Percentiles rank a stretch among this genome's conserved stretches.
phyloP scores from a whole-genome alignment of 2,329 filamentous ascomycete genomes.

The Ceratocystiopsis sp. region DNA sequence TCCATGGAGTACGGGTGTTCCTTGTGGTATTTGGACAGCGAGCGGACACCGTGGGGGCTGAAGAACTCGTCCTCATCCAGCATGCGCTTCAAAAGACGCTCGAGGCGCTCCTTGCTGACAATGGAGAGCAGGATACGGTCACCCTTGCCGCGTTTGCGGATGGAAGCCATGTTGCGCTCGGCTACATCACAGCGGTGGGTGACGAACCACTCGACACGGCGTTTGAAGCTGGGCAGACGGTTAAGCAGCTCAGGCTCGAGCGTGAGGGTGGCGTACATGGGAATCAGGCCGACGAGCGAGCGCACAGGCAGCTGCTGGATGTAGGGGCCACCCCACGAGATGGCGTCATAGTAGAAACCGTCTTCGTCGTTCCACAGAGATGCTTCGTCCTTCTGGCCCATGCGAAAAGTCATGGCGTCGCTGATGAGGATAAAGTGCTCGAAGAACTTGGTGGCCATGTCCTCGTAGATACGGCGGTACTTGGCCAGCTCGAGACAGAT shows the following conservation, averaged over 20 bases:
- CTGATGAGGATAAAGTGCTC: constrained; percentile 97
- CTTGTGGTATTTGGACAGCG: constrained; percentile 80
- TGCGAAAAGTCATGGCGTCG: constrained; percentile 84
- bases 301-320: constrained; percentile 83
- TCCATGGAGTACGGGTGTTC: constrained; percentile 88
- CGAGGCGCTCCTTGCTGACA: constrained; percentile 81
- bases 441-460: constrained; percentile 96
- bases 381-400: constrained; percentile 51
- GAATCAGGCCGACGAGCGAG: constrained; percentile 85
- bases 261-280: constrained; percentile 80
- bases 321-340: constrained; percentile 88
- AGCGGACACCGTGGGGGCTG: constrained; percentile 77
- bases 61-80: constrained; percentile 88
- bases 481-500: constrained; percentile 91
- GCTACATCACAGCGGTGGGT: constrained; percentile 73
- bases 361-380: constrained; percentile 95
- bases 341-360: constrained; percentile 96
- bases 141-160: constrained; percentile 77
- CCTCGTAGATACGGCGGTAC: constrained; percentile 86
- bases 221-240: constrained; percentile 83
- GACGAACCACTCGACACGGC: constrained; percentile 85
- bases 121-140: constrained; percentile 76
- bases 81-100: constrained; percentile 81
- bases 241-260: constrained; percentile 88
- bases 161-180: constrained; percentile 87